A percentile compares a stretch with the other conserved stretches of the same genome.
Conservation (phyloP, 371 early-diverging fungal genomes). For the Cladochytrium tenue region DNA sequence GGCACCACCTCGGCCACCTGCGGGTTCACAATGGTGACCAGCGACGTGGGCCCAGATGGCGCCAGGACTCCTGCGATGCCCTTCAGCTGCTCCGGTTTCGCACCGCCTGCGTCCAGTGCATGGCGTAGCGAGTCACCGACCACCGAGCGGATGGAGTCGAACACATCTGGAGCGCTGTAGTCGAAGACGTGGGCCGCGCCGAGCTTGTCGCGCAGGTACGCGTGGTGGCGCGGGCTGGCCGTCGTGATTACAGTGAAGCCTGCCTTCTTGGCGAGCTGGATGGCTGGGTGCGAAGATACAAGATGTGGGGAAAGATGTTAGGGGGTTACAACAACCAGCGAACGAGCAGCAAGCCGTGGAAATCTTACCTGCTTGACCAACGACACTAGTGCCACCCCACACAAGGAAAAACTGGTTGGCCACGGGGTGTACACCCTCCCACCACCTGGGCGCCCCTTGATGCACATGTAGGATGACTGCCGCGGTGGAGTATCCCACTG, state of each 20-base stretch:
- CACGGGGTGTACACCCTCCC: neutral
- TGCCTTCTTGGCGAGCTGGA: constrained; percentile 23
- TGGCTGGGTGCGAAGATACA: no score
- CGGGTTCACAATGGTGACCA: no score
- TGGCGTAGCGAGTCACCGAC: constrained; percentile 10
- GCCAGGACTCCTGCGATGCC: neutral
- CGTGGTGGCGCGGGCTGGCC: constrained; percentile 31
- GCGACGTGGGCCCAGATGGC: neutral
- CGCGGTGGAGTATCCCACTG: constrained; percentile 17
- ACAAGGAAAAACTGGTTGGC: constrained; percentile 12
- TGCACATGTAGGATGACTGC: constrained; percentile 9
- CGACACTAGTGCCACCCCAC: constrained; percentile 22
- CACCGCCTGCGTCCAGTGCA: constrained; percentile 22
- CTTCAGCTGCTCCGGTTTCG: constrained; percentile 3
- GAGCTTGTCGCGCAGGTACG: constrained; percentile 17
- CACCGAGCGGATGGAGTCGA: constrained; percentile 5
- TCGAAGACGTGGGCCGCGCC: constrained; percentile 42
- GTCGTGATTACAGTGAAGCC: constrained; percentile 38
- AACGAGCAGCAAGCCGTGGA: no score
- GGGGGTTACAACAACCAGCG: no score
- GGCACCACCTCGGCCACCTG: no score
- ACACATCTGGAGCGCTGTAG: constrained; percentile 18
- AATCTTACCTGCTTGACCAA: constrained; percentile 11
- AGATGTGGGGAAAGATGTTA: no score
- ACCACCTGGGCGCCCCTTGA: neutral